Base-by-base conservation (phyloP, 1,284 basidiomycete species). In the Tylopilus sp. region DNA sequence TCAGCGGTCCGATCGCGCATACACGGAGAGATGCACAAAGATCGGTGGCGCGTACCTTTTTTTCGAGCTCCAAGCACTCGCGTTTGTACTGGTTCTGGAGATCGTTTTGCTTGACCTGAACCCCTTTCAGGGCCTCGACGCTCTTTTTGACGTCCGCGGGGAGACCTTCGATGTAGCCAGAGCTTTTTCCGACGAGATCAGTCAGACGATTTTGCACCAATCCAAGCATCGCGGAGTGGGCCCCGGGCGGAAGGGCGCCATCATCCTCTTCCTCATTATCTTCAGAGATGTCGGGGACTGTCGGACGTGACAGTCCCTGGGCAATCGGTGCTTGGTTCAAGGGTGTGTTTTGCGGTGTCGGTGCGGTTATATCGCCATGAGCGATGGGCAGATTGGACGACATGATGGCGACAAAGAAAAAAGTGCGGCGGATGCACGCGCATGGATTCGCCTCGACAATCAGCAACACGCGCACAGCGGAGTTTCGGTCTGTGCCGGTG, bases 11-110 rank as follows among this genome's bases (percentile, higher is more conserved):
- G 56, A 66, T 57, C 46, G 44, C 42, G 24, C 17, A 44, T 14
- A 49, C 37, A 52, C 28, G 20, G 47, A 40, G 24, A 40, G 29
- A 48, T 9, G 45, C 45, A 48, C 32, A 29, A 50, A 26, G 11
- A 36, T 15, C 7, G 17, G 55, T 53, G n/a, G n/a, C 15, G 17
- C 81, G 45, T 61, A 92, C 92, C 81, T 97, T 97, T 80, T 95
- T 94, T 81, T 99, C 95, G 53, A 99, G 83, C 74, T 96, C 94
- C 54, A 98, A 82, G 67, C 94, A 93, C 75, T 98, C 96, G 68
- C 88, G 85, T 76, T 98, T 98, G 83, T 96, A 97, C 79, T 95
- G 85, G 67, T 90, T 90, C 74, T 98, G 93, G 53, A 98, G 83
- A 71, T 94, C 91, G 65, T 86, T 86, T 75, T 98, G 94, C 77